Base-by-base conservation (phyloP, 495 filamentous ascomycete genomes). In the Chaetomium cochliodes region DNA sequence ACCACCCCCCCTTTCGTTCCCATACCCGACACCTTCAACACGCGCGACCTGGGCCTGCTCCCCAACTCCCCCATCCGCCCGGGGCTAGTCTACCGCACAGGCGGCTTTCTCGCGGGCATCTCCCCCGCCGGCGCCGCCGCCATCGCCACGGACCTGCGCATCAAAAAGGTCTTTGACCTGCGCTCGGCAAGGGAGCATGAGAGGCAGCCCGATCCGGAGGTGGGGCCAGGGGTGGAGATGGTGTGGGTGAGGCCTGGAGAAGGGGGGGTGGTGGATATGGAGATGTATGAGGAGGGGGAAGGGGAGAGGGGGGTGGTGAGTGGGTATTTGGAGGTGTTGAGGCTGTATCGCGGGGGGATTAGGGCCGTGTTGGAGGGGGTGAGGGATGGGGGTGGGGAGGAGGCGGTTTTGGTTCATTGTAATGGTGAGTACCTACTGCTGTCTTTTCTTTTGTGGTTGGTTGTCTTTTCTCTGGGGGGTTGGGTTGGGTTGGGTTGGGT, bases 81-180 rank as follows among this genome's bases (percentile, higher is more conserved):
- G 0, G 77, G 79, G 49, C 77, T 75, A 59, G 74, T 78, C 52
- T 87, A 80, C 74, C 87, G 82, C 61, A 85, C 80, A 5, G 85
- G 81, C 55, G 75, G 77, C 0, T 71, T 84, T 12, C 60, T 70
- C 2, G n/a, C 13, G 12, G 51, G 59, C 54, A 57, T 84, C 26
- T 66, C 58, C n/a, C 63, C 69, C 20, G 68, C 74, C 30, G 72
- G 69, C 26, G 71, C 74, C 30, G 77, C 80, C 26, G 69, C 72
- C 23, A 66, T 86, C 1, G 71, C 72, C 37, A 68, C 69, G 69
- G 53, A 11, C 5, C 71, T 81, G 13, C 74, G 74, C 49, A 67
- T 84, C 16, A 72, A 67, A 53, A 74, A 69, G 20, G 68, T 84
- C 20, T 79, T 81, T 64, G 81, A 84, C 65, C 67, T 82, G 51